Percentiles rank a stretch among this genome's conserved stretches.
Evolutionary conservation across 371 early-diverging fungal genomes (phyloP).

Genomic region (Mycotypha africana): DNA sequence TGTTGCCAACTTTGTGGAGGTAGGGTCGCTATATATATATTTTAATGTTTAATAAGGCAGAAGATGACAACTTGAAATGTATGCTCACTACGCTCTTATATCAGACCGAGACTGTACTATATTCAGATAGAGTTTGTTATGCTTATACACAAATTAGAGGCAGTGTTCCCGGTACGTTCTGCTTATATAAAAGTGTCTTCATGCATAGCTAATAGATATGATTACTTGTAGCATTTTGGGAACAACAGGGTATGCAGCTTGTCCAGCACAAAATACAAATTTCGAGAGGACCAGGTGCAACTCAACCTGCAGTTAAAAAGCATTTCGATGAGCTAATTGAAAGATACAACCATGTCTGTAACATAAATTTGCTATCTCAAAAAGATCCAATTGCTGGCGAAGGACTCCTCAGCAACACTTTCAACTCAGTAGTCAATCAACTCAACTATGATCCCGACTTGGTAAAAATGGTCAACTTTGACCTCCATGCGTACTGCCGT

Average conservation of each 20-base stretch:
- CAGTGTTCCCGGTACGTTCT: constrained; percentile 84
- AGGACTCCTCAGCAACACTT: constrained; percentile 63
- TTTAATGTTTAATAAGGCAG: not conserved
- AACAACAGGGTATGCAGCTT: constrained; percentile 85
- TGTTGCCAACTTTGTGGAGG: constrained; percentile 98
- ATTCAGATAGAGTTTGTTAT: constrained; percentile 49
- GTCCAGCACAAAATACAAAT: constrained; percentile 79
- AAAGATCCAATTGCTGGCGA: constrained; percentile 66
- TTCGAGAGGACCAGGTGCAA: constrained; percentile 61
- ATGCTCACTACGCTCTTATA: no score
- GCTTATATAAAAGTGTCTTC: no score
- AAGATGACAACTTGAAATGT: no score
- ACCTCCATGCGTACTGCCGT: constrained; percentile 79
- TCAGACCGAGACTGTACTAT: constrained; percentile 73
- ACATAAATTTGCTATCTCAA: constrained; percentile 79
- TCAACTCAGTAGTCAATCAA: constrained; percentile 51
- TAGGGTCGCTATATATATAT: constrained; percentile 9
- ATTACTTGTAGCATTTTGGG: constrained; percentile 79
- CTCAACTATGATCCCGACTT: constrained; percentile 13
- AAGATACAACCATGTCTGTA: constrained; percentile 71
- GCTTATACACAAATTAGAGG: constrained; percentile 89
- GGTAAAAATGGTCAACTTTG: constrained; percentile 68
- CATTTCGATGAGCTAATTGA: constrained; percentile 77
- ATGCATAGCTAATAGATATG: no score
- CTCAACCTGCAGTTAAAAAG: constrained; percentile 71